phyloP scores from a whole-genome alignment of 192 early-diverging fungal species.

The Mortierella alpina region DNA sequence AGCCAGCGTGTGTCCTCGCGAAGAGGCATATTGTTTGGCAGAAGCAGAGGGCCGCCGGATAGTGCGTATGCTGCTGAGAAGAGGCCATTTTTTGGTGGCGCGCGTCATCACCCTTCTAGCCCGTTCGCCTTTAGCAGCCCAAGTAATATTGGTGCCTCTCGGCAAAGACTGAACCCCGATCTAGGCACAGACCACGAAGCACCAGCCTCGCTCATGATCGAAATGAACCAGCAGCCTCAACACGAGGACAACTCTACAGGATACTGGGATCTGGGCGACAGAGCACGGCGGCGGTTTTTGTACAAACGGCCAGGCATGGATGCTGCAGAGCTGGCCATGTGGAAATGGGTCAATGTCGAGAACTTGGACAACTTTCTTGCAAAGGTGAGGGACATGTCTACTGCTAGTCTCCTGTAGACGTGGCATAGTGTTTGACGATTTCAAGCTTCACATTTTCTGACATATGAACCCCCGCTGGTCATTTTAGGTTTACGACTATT shows the following conservation, averaged over 20 bases:
- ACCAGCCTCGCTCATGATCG: slow-evolving; percentile 72
- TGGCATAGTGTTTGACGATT: neutral
- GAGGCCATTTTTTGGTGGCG: slow-evolving; percentile 9
- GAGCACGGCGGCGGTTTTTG: slow-evolving; percentile 12
- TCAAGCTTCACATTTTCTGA: neutral
- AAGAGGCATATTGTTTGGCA: slow-evolving; percentile 17
- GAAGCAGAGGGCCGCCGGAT: neutral
- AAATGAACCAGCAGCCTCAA: slow-evolving; percentile 57
- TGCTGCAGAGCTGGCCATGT: slow-evolving; percentile 72
- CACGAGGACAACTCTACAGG: slow-evolving; percentile 26
- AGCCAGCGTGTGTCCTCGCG: neutral
- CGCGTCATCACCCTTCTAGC: neutral
- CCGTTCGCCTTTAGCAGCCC: slow-evolving; percentile 14
- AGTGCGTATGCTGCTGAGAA: neutral
- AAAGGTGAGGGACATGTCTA: slow-evolving; percentile 21
- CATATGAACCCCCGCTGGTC: neutral
- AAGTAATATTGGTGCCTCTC: neutral
- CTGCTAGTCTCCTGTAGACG: neutral
- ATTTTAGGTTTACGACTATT: slow-evolving; percentile 84
- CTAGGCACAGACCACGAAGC: slow-evolving; percentile 63
- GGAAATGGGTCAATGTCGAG: slow-evolving; percentile 86
- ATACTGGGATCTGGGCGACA: slow-evolving; percentile 37
- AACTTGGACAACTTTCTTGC: slow-evolving; percentile 88
- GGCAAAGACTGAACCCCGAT: slow-evolving; percentile 16
- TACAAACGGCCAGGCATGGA: slow-evolving; percentile 58